phyloP scores from a whole-genome alignment of 345 rosid species.

The Crucihimalaya himalaica region DNA sequence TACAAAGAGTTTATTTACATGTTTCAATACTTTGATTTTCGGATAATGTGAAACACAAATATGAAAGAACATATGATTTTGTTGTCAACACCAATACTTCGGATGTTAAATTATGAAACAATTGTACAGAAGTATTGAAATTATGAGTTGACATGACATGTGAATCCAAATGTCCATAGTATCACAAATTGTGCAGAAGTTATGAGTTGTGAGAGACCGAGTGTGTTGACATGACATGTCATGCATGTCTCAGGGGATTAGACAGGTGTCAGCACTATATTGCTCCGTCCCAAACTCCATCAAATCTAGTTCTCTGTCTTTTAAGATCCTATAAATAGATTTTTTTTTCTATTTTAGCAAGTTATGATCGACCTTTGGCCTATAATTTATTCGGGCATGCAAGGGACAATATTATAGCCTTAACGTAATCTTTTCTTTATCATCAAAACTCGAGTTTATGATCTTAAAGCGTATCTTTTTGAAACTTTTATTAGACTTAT shows the following conservation, averaged over 20 bases:
- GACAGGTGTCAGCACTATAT: slow-evolving; percentile 34
- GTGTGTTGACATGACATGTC: slow-evolving; percentile 23
- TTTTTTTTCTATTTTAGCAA: not conserved
- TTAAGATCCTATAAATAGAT: slow-evolving; percentile 21
- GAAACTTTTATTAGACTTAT: not conserved
- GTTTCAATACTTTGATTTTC: no score
- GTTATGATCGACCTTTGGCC: not conserved
- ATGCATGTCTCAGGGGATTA: slow-evolving; percentile 31
- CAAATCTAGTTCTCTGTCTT: slow-evolving; percentile 4
- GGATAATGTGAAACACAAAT: no score
- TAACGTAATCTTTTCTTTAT: not conserved
- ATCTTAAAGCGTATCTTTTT: not conserved
- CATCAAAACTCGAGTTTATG: not conserved
- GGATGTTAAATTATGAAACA: no score
- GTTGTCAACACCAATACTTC: no score
- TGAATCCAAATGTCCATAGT: not conserved
- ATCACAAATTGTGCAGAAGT: not conserved
- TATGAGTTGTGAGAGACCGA: not conserved
- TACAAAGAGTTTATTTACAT: not conserved
- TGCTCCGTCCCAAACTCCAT: slow-evolving; percentile 31
- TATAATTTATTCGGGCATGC: not conserved
- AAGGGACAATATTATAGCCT: not conserved
- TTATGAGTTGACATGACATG: no score
- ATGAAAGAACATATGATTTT: no score
- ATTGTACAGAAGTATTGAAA: no score